Evolutionary conservation across 164 flowering plant genomes (phyloP), one percentile per base, ranked within the genome.

Genomic region (Vitis rotundifolia): DNA sequence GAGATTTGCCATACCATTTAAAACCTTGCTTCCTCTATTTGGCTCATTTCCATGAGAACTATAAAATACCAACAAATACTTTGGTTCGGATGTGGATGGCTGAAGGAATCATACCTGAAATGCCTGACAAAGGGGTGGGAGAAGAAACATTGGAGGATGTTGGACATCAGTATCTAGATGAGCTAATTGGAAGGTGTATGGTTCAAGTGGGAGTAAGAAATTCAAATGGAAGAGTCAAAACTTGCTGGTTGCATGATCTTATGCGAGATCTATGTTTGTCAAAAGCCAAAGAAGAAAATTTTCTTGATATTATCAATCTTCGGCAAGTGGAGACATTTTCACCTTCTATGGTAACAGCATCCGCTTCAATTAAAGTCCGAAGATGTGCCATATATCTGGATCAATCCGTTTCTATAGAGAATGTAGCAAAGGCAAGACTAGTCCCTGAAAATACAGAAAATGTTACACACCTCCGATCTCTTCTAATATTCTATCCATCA

Each of bases 1-100:
- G 72, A 18, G 78, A 77, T 22, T 66, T 83, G 55, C 84, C 84
- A 1, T 60, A 49, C 49, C 62, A 68, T 1, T 16, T 81, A 57
- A 83, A 78, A 60, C 79, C 67, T 10, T 83, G 82, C 61, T 83
- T 83, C 22, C 78, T 81, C 3, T 73, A 75, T 67, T 50, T 83
- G 14, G 71, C 71, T 2, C 57, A 63, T 11, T 81, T 78, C 44
- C 81, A 76, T 0, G 81, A 79, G 26, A 76, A 73, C 49, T 60
- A 2, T 22, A 63, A 71, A 14, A 70, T 83, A 55, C 49, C 59
- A 0, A 29, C 49, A 0, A 68, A 18, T 10, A 64, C 63, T 11
- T 37, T 81, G 55, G 62, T 75, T 13, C 53, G 52, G 5, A 8
- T 73, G 16, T 83, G 83, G 84, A 63, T 77, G 14, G 82, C 84